Base-by-base conservation (phyloP, 257 asterid genomes). In the Scutellaria baicalensis region DNA sequence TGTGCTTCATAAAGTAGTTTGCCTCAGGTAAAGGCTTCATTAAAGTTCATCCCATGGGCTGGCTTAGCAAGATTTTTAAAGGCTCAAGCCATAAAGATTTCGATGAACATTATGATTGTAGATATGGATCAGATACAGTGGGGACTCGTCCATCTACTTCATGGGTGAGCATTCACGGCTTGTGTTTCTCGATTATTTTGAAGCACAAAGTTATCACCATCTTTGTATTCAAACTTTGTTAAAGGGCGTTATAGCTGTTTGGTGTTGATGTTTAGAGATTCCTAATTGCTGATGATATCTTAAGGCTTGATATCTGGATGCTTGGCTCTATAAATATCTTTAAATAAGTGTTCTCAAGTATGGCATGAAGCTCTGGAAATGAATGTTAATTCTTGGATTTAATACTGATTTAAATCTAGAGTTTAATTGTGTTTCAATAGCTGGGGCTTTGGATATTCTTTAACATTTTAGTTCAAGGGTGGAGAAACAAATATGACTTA, bases 61-160 rank as follows among this genome's bases (percentile, higher is more conserved):
- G 98, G 98, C 84, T 91, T 68, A 85, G 85, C 82, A 91, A 91
- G 81, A 79, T 91, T 48, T 84, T 91, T 58, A 84, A 84, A 80
- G 87, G 92, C 48, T 84, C 90, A 13, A 80, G 69, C 71, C 91
- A 83, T 68, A 88, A 86, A 40, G 81, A 80, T 73, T 79, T 85
- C 6, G 87, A 86, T 27, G 89, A 91, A 48, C 84, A 20, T 27
- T 71, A 78, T 73, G 88, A 84, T 72, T 76, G 86, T 86, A 82
- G 90, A 75, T 80, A 83, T 68, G 88, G 77, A 66, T 61, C 84
- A 33, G 80, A 84, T 72, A 58, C 75, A 31, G 74, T 64, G 31
- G 91, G 69, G 71, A 78, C 80, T 68, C 82, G 67, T 43, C 96
- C 84, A 58, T 90, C 93, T 39, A 81, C 86, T 70, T 84, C 98